phyloP scores from a whole-genome alignment of 2,329 filamentous ascomycete species.

The Harringtonia lauricola region DNA sequence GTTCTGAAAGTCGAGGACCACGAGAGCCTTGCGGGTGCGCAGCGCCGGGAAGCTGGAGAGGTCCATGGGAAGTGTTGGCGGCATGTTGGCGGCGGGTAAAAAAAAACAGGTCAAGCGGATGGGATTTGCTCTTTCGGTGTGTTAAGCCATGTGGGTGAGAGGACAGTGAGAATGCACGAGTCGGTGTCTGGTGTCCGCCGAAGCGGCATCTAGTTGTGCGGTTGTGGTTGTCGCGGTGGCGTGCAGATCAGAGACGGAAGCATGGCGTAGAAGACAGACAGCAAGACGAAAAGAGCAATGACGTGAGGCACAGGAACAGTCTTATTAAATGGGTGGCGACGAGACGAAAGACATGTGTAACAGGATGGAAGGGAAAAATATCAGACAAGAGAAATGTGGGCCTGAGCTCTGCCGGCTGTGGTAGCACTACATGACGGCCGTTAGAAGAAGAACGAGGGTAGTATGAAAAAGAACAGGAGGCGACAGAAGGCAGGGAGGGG shows the following conservation, averaged over 20 bases:
- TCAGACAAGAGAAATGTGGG: not conserved
- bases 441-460: not conserved
- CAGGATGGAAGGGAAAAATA: not conserved
- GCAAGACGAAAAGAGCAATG: not conserved
- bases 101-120: not conserved
- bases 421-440: conserved; percentile 5
- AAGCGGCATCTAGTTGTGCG: too few relatives aligned
- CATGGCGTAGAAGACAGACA: not conserved
- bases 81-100: conserved; percentile 7
- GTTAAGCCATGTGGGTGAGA: too few relatives aligned
- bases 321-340: too few relatives aligned
- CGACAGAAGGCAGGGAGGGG: not conserved
- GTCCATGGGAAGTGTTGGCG: conserved; percentile 45
- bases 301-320: too few relatives aligned
- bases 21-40: conserved; percentile 55
- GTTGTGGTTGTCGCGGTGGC: too few relatives aligned
- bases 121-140: not conserved
- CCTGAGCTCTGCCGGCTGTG: conserved; percentile 3
- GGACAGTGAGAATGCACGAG: not conserved
- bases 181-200: not conserved
- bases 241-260: not conserved
- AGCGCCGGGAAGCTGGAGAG: conserved; percentile 43
- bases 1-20: conserved; percentile 81
- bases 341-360: not conserved
- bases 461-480: not conserved